Percentiles rank a stretch among this genome's conserved stretches.
Conservation (phyloP, 805 yeast genomes). For the Ogataea sp. region DNA sequence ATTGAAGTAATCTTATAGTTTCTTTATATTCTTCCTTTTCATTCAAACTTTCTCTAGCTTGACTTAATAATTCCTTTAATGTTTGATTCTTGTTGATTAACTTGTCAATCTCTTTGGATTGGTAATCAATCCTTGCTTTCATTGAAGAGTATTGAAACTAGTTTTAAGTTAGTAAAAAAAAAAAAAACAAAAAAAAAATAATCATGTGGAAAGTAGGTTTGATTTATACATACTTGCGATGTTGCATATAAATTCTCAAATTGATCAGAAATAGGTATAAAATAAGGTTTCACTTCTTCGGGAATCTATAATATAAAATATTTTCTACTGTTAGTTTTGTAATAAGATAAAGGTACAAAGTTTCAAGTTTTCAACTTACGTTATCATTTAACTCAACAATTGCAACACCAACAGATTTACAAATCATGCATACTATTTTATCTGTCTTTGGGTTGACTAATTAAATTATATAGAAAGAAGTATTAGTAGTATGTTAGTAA, state of each 20-base stretch:
- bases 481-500: neutral
- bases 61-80: slow-evolving; percentile 6
- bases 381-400: slow-evolving; percentile 6
- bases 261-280: slow-evolving; percentile 10
- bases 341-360: neutral
- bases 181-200: too few relatives aligned
- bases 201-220: too few relatives aligned
- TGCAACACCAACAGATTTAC: slow-evolving; percentile 5
- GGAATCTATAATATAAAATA: slow-evolving; percentile 2
- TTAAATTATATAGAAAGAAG: too few relatives aligned
- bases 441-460: neutral
- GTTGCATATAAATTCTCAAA: slow-evolving; percentile 8
- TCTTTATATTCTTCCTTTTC: slow-evolving; percentile 3
- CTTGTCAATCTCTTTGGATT: slow-evolving; percentile 2
- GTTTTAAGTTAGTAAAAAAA: neutral
- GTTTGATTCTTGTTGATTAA: slow-evolving; percentile 3
- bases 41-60: slow-evolving; percentile 8
- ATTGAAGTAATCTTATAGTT: neutral
- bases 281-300: slow-evolving; percentile 8
- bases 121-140: slow-evolving; percentile 4
- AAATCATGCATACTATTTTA: slow-evolving; percentile 5
- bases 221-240: slow-evolving; percentile 6
- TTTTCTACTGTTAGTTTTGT: neutral
- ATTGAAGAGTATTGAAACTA: slow-evolving; percentile 8
- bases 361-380: neutral